Evolutionary conservation across 1,139 yeast genomes (phyloP).

Genomic region (Magnusiomyces suaveolens): DNA sequence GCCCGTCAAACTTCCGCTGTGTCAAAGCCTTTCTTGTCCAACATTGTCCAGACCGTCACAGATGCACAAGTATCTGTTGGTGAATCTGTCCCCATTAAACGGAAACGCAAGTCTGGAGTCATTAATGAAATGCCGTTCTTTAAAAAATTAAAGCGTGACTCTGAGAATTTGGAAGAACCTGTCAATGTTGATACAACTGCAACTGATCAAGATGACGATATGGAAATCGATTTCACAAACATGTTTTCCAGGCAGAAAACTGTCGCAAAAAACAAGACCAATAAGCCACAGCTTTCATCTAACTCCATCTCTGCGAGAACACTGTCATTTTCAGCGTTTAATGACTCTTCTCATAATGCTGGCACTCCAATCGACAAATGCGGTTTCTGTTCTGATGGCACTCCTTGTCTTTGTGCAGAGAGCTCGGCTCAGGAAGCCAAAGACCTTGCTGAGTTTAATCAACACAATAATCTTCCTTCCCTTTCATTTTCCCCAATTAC

Average conservation of each 20-base stretch:
- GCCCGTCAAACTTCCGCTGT: neutral
- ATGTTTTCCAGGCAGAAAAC: too few relatives aligned
- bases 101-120: neutral
- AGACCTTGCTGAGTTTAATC: slow-evolving; percentile 10
- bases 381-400: slow-evolving; percentile 87
- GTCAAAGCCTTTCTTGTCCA: slow-evolving; percentile 5
- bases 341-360: slow-evolving; percentile 12
- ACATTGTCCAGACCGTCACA: too few relatives aligned
- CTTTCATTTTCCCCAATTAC: slow-evolving; percentile 2
- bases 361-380: slow-evolving; percentile 57
- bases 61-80: too few relatives aligned
- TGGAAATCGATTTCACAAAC: slow-evolving; percentile 30
- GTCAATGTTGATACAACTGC: neutral
- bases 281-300: neutral
- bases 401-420: slow-evolving; percentile 87
- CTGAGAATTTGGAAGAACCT: too few relatives aligned
- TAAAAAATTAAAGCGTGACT: neutral
- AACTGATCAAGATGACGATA: slow-evolving; percentile 4
- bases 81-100: slow-evolving; percentile 2
- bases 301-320: neutral
- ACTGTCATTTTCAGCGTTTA: neutral
- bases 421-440: slow-evolving; percentile 18
- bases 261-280: slow-evolving; percentile 8
- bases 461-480: slow-evolving; percentile 8
- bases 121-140: neutral